A percentile compares a stretch with the other conserved stretches of the same genome.
These are phyloP conservation scores for Trichoderma harzianum DNA, from an alignment of 2,329 filamentous ascomycete species.

Conservation along the genomic window DNA sequence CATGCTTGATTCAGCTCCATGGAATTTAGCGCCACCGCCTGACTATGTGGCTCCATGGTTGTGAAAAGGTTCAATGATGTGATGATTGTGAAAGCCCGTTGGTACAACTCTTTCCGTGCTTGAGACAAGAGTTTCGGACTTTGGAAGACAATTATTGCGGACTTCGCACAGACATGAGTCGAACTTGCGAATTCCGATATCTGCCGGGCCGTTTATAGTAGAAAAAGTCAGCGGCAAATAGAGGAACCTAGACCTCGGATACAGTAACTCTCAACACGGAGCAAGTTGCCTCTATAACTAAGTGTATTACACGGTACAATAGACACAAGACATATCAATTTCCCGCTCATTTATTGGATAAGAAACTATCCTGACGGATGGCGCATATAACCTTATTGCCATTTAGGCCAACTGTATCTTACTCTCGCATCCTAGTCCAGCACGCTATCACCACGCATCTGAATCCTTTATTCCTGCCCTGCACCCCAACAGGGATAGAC, in stretches of 20 bases:
- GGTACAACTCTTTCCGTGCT: not conserved
- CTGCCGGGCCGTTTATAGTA: not conserved
- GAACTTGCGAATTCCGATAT: not conserved
- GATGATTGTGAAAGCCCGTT: not conserved
- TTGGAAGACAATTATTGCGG: not conserved
- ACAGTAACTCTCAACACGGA: not conserved
- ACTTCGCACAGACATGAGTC: not conserved
- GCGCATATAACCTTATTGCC: not conserved
- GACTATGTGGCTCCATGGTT: not conserved
- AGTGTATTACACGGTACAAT: not conserved
- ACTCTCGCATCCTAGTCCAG: not conserved
- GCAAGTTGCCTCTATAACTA: not conserved
- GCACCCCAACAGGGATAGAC: not conserved
- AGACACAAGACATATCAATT: not conserved
- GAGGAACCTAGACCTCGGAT: too few relatives aligned
- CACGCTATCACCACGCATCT: not conserved
- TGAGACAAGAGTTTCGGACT: not conserved
- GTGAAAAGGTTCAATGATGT: not conserved
- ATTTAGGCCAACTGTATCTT: not conserved
- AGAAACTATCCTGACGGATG: not conserved
- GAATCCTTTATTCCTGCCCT: not conserved
- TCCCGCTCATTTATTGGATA: not conserved
- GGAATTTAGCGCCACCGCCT: not conserved
- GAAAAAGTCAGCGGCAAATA: not conserved
- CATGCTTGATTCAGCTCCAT: not conserved